These are phyloP conservation scores for Onygenales sp. DNA, from an alignment of 2,329 filamentous ascomycete genomes.

Conservation along the genomic window DNA sequence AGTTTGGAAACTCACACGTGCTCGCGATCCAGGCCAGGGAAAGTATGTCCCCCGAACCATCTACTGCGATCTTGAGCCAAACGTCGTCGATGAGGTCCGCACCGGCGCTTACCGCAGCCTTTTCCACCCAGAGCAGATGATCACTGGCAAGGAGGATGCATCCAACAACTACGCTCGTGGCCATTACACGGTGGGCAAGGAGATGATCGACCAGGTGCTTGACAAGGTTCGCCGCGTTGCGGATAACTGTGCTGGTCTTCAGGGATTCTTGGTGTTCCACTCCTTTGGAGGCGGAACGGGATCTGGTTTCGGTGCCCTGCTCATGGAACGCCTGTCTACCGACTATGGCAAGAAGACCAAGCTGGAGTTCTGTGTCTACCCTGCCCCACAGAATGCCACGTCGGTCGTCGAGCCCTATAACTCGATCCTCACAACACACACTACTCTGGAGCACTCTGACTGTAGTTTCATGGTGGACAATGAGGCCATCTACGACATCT, in stretches of 20 bases:
- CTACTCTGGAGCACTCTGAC: constrained; percentile 97
- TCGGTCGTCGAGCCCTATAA: constrained; percentile 99
- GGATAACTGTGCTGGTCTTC: constrained; percentile 95
- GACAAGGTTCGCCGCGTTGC: constrained; percentile 97
- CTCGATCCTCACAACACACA: constrained; percentile 98
- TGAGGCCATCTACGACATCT: constrained; percentile 99
- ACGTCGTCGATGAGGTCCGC: constrained; percentile 98
- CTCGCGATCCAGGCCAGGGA: constrained; percentile 62
- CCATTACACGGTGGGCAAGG: constrained; percentile 99
- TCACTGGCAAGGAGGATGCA: constrained; percentile 99
- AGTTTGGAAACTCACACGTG: constrained; percentile 2
- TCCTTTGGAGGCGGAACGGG: constrained; percentile 98
- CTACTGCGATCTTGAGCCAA: constrained; percentile 99
- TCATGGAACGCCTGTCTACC: constrained; percentile 97
- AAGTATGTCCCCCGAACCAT: constrained; percentile 99
- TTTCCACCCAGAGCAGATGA: constrained; percentile 99
- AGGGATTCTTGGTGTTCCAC: constrained; percentile 99
- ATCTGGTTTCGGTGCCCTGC: constrained; percentile 93
- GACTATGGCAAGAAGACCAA: constrained; percentile 99
- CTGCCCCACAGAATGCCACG: constrained; percentile 90
- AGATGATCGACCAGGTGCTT: constrained; percentile 94
- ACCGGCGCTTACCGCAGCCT: constrained; percentile 92
- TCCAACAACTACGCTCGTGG: constrained; percentile 99
- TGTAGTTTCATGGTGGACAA: constrained; percentile 99
- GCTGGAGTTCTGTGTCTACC: constrained; percentile 99